Base-by-base conservation (phyloP, 768 basidiomycete species). In the Lactarius deliciosus region DNA sequence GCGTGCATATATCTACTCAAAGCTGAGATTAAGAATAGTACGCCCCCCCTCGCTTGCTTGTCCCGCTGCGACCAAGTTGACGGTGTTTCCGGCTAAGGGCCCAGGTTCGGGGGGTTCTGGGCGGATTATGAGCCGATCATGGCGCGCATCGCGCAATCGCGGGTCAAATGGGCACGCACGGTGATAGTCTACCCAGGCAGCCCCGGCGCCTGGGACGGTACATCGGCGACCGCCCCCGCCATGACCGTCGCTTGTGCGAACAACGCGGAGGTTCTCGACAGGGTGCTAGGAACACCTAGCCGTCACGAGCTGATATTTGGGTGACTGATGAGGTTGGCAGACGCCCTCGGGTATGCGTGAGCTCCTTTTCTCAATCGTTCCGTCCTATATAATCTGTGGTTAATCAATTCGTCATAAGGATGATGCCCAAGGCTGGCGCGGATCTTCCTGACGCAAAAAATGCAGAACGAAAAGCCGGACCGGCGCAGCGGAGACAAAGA, bases 91-190 rank as follows among this genome's bases (percentile, higher is more conserved):
- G 28, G 16, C 20, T 3, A 56, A 85, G 84, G 88, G 0, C 82
- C 83, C 0, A 89, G 87, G 1, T 99, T 90, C 74, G 96, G 96
- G 5, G 90, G 94, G 75, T 94, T 91, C 75, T 89, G 86, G 75
- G 84, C 84, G 2, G 94, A 96, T 73, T 83, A 83, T 68, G 95
- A 98, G 78, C 86, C 88, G 5, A 90, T 97, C 41, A 94, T 96
- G 72, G 94, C 96, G 74, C 82, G 92, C 32, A 87, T 96, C 81
- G 79, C 80, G 55, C 15, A 22, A 16, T 59, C 58, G 38, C 20
- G 36, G 43, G 10, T 40, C 40, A 2, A 11, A 22, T 45, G n/a
- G n/a, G 74, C 15, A 15, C 13, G 5, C 38, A 40, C 38, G 38
- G 36, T 11, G 10, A 11, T 36, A 10, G 2, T 11, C 36, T 11